Base-by-base conservation (phyloP, 345 rosid genomes). In the Combretum micranthum region DNA sequence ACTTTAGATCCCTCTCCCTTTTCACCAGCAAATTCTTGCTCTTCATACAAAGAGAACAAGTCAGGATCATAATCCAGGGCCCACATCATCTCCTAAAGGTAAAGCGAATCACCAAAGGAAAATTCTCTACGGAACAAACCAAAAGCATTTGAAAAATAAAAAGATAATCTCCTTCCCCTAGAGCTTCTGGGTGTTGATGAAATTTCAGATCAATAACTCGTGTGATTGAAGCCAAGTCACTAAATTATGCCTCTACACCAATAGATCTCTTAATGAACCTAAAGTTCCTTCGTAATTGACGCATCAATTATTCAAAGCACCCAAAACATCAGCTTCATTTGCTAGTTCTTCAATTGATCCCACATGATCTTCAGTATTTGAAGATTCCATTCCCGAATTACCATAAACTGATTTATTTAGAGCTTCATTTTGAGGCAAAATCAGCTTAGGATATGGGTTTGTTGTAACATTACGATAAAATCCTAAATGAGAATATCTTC, bases 81-180 rank as follows among this genome's bases (percentile, higher is more conserved):
- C 97, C 99, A 93, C 99, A 93, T 93, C 99, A 93, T 93, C 99
- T 93, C 99, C 99, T 97, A 93, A 17, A 93, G 89, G 76, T 90
- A 93, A 64, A 93, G 80, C 0, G 97, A 89, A 70, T 93, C 99
- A 9, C 97, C 82, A 66, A 90, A 89, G 1, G 99, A 93, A 72
- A 93, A 90, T 61, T 93, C 97, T 62, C 99, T 82, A 32, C 99
- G 86, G 69, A 93, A 93, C 53, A 89, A 75, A 93, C 99, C 97
- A 93, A 85, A 43, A 93, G 84, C 99, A 93, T 93, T 57, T 96
- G 76, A 67, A 93, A 75, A 43, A 97, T 96, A 80, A 93, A 93
- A 54, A 89, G 80, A 77, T 93, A 93, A 76, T 87, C 88, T 25
- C 99, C 99, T 68, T 95, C 97, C 52, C 99, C 99, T 5, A 93